Conservation (phyloP, 169 alveolate species). For the Plasmodium adleri region DNA sequence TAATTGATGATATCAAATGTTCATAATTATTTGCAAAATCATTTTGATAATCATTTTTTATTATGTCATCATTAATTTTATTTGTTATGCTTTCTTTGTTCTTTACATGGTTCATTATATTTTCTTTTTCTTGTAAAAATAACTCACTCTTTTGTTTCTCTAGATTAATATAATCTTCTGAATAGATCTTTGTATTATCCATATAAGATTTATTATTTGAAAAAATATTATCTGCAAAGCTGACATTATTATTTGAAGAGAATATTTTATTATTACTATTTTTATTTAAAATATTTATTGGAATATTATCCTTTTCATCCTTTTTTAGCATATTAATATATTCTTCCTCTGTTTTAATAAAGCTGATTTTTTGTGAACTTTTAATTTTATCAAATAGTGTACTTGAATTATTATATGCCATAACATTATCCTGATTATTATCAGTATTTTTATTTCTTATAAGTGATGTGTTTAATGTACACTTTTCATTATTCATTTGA, state of each 20-base stretch:
- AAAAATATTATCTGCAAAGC: constrained; percentile 58
- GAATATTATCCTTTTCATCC: constrained; percentile 1
- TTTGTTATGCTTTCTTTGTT: too few relatives aligned
- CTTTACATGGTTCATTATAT: too few relatives aligned
- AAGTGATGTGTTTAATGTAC: too few relatives aligned
- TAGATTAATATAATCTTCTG: too few relatives aligned
- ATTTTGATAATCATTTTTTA: too few relatives aligned
- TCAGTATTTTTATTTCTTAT: background rate
- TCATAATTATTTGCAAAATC: too few relatives aligned
- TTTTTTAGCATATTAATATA: constrained; percentile 22
- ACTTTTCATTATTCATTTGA: background rate
- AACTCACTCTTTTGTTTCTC: too few relatives aligned
- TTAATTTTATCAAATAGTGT: background rate
- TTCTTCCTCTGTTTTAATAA: constrained; percentile 52
- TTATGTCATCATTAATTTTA: too few relatives aligned
- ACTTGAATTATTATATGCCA: too few relatives aligned
- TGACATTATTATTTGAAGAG: constrained; percentile 18
- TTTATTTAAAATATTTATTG: background rate
- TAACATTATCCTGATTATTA: background rate
- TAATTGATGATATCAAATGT: too few relatives aligned
- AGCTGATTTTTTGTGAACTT: constrained; percentile 42
- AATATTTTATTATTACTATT: background rate
- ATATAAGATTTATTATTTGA: constrained; percentile 13
- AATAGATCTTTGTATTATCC: constrained; percentile 30
- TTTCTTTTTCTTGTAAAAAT: too few relatives aligned